These are phyloP conservation scores for Hyaloscypha variabilis DNA, from an alignment of 495 filamentous ascomycete species.

Conservation along the genomic window DNA sequence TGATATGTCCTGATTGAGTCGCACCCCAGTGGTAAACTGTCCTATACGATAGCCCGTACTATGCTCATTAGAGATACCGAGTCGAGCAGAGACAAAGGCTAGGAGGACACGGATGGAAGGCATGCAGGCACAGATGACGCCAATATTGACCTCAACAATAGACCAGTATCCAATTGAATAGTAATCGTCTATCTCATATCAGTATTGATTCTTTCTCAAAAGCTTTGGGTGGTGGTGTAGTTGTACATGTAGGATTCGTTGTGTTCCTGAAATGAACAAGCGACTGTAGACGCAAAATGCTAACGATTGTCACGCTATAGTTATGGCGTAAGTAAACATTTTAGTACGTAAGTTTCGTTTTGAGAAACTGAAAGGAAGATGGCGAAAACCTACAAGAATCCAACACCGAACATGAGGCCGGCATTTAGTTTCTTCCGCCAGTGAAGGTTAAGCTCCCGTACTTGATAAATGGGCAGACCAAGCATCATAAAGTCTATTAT, in stretches of 20 bases:
- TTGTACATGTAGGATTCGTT: constrained; percentile 13
- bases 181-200: constrained; percentile 13
- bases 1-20: background rate
- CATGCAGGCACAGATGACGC: constrained; percentile 82
- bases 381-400: constrained; percentile 8
- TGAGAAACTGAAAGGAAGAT: background rate
- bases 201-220: background rate
- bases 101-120: constrained; percentile 41
- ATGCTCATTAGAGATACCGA: constrained; percentile 7
- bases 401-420: constrained; percentile 11
- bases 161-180: constrained; percentile 57
- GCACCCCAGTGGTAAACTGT: background rate
- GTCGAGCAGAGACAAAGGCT: background rate
- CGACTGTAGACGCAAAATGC: constrained; percentile 16
- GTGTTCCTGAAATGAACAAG: constrained; percentile 15
- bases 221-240: background rate
- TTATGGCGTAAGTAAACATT: constrained; percentile 7
- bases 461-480: constrained; percentile 9
- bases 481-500: constrained; percentile 13
- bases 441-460: constrained; percentile 8
- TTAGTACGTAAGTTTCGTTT: background rate
- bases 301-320: constrained; percentile 15
- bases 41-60: background rate
- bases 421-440: constrained; percentile 6
- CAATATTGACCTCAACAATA: constrained; percentile 85